These are phyloP conservation scores for Fragaria ananassa DNA, from an alignment of 306 rosid genomes.

Conservation along the genomic window DNA sequence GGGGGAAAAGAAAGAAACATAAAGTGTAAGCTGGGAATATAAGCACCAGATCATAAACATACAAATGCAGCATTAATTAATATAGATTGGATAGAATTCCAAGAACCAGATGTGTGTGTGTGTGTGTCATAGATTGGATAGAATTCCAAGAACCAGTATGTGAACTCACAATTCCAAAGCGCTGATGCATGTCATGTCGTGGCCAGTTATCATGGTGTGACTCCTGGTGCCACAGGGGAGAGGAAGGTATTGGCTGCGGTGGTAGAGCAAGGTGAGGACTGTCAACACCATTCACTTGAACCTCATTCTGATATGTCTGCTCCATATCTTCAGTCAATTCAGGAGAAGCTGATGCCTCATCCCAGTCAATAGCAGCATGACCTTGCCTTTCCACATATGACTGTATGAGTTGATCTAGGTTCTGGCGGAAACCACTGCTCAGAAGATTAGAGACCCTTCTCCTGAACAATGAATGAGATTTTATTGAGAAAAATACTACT, in stretches of 20 bases:
- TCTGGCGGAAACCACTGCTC: constrained; percentile 89
- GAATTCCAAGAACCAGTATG: constrained; percentile 8
- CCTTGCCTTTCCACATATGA: constrained; percentile 92
- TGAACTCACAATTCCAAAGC: constrained; percentile 60
- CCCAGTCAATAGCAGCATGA: constrained; percentile 65
- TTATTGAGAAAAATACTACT: background rate
- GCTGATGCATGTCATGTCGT: constrained; percentile 65
- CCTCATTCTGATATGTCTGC: constrained; percentile 45
- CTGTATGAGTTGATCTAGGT: constrained; percentile 83
- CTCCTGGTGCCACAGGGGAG: constrained; percentile 70
- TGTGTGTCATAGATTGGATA: constrained; percentile 7
- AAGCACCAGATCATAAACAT: constrained; percentile 5
- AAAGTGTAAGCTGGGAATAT: background rate
- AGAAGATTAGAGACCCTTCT: constrained; percentile 98
- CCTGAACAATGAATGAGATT: constrained; percentile 49
- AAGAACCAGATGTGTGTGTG: no score
- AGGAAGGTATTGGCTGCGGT: constrained; percentile 54
- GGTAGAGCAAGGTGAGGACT: constrained; percentile 45
- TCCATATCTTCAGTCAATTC: constrained; percentile 53
- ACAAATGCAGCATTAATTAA: background rate
- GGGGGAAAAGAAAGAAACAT: background rate
- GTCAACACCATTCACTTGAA: constrained; percentile 41
- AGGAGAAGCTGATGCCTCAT: constrained; percentile 52
- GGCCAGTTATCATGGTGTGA: constrained; percentile 65
- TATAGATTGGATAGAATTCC: background rate